Evolutionary conservation across 192 early-diverging fungal species (phyloP).

Genomic region (Cetraspora pellucida): DNA sequence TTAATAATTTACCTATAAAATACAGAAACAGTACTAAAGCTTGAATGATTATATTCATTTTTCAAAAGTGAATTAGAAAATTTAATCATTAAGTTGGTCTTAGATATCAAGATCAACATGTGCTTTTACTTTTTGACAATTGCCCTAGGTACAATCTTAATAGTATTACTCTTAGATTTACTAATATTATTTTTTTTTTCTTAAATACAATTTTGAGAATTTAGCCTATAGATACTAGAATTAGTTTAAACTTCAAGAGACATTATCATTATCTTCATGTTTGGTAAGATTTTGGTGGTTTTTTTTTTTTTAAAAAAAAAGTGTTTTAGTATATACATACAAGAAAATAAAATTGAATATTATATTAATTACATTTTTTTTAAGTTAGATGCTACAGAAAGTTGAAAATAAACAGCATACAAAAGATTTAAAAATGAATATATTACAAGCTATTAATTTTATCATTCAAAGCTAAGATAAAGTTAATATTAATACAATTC

Average conservation of each 20-base stretch:
- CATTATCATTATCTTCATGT: constrained; percentile 25
- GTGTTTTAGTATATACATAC: too few species aligned
- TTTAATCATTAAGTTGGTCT: constrained; percentile 19
- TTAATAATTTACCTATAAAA: constrained; percentile 14
- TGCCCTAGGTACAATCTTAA: constrained; percentile 11
- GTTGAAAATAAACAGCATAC: not conserved
- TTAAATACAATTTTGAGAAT: constrained; percentile 27
- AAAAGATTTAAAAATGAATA: constrained; percentile 7
- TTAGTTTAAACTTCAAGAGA: constrained; percentile 31
- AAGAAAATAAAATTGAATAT: too few species aligned
- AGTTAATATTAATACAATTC: constrained; percentile 5
- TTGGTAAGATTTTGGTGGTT: not conserved
- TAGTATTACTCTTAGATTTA: not conserved
- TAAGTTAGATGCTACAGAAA: constrained; percentile 2
- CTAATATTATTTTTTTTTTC: constrained; percentile 18
- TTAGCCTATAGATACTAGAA: constrained; percentile 27
- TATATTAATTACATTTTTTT: too few species aligned
- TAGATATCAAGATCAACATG: constrained; percentile 31
- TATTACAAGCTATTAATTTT: constrained; percentile 12
- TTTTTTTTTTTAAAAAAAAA: too few species aligned
- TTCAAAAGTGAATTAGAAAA: constrained; percentile 23
- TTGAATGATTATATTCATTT: constrained; percentile 22
- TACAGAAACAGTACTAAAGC: constrained; percentile 10
- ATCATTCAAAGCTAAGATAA: constrained; percentile 9
- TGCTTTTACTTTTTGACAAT: too few species aligned